phyloP scores from a whole-genome alignment of 148 eudicot genomes.

The Cornus florida region DNA sequence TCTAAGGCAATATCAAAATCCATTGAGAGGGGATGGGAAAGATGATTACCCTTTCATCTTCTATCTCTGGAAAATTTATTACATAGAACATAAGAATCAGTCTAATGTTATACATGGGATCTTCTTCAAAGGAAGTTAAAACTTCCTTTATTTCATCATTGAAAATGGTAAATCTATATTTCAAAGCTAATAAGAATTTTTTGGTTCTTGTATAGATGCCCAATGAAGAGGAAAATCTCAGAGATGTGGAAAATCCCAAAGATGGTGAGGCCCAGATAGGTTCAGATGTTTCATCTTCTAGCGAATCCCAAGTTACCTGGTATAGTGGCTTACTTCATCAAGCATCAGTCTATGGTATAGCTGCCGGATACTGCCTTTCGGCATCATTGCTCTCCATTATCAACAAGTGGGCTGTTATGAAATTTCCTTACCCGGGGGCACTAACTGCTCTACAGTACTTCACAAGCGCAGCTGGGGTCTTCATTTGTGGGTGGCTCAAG shows the following conservation, averaged over 20 bases:
- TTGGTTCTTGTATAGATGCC: slow-evolving; percentile 47
- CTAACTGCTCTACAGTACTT: slow-evolving; percentile 91
- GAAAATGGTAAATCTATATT: neutral
- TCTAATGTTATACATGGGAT: neutral
- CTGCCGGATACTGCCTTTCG: slow-evolving; percentile 92
- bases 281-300: slow-evolving; percentile 27
- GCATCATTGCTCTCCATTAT: slow-evolving; percentile 90
- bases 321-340: slow-evolving; percentile 61
- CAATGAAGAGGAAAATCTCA: slow-evolving; percentile 56
- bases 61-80: neutral
- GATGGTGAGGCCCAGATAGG: slow-evolving; percentile 29
- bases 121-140: neutral
- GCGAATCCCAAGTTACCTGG: slow-evolving; percentile 49
- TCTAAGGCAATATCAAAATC: neutral
- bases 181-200: neutral
- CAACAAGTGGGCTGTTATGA: slow-evolving; percentile 97
- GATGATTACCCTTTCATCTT: neutral
- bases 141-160: neutral
- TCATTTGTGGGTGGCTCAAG: slow-evolving; percentile 62
- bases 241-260: slow-evolving; percentile 51
- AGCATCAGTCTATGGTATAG: slow-evolving; percentile 83
- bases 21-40: neutral
- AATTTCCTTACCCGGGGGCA: slow-evolving; percentile 94
- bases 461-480: slow-evolving; percentile 83
- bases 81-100: neutral